A percentile compares a stretch with the other conserved stretches of the same genome.
Evolutionary conservation across 768 basidiomycete species (phyloP).

Genomic region (Kwoniella sp.): DNA sequence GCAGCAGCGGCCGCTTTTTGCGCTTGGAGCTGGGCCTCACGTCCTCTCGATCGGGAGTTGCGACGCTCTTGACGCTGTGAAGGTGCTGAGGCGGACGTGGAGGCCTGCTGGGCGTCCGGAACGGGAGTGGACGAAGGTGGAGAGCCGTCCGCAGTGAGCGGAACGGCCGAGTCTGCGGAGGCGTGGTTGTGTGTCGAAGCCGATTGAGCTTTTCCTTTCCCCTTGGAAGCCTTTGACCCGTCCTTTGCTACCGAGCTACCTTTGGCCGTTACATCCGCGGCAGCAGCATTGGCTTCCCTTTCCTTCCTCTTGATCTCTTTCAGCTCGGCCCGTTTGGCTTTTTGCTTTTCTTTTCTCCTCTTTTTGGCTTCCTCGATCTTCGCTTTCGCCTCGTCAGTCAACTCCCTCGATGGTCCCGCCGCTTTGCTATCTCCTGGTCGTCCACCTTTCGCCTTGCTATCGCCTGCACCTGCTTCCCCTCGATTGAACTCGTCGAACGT

Average conservation of each 20-base stretch:
- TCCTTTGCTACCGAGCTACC: not conserved
- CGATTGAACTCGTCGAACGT: constrained; percentile 28
- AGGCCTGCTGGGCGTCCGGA: not conserved
- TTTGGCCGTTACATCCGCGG: not conserved
- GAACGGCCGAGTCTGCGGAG: not conserved
- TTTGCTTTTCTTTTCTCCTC: constrained; percentile 36
- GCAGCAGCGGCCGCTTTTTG: constrained; percentile 57
- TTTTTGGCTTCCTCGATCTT: constrained; percentile 33
- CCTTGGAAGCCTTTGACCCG: not conserved
- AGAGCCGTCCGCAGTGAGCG: constrained; percentile 5
- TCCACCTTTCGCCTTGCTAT: constrained; percentile 10
- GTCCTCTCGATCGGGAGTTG: constrained; percentile 1
- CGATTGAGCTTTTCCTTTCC: constrained; percentile 4
- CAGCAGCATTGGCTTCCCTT: not conserved
- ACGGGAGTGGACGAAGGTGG: not conserved
- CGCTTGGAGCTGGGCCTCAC: not conserved
- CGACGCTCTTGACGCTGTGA: constrained; percentile 6
- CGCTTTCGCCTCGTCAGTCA: constrained; percentile 35
- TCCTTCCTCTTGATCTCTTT: constrained; percentile 31
- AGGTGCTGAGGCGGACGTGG: not conserved
- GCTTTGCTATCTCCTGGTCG: constrained; percentile 9
- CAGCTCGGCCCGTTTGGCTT: constrained; percentile 28
- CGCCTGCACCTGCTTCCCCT: not conserved
- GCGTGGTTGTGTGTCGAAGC: constrained; percentile 11
- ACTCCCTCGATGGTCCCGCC: constrained; percentile 20